Conservation (phyloP, 805 yeast species). For the Suhomyces faveliae region DNA sequence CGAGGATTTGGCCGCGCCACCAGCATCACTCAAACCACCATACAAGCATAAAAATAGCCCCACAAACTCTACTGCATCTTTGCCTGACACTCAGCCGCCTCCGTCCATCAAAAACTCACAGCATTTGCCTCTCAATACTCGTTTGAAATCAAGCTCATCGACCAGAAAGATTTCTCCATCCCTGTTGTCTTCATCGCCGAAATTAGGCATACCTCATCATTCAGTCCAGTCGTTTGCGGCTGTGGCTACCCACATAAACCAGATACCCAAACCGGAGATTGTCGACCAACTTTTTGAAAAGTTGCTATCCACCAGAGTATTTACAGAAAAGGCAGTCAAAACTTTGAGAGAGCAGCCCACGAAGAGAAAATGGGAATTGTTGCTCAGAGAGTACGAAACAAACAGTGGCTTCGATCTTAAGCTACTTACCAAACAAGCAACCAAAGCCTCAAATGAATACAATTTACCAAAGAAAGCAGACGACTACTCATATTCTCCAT, state of each 20-base stretch:
- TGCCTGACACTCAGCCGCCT: constrained; percentile 3
- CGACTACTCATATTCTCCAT: background rate
- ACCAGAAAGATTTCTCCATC: constrained; percentile 7
- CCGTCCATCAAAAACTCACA: constrained; percentile 1
- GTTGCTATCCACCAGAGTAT: constrained; percentile 36
- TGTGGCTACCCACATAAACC: constrained; percentile 30
- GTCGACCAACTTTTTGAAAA: constrained; percentile 42
- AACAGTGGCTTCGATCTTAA: constrained; percentile 37
- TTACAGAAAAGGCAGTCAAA: constrained; percentile 34
- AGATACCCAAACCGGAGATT: constrained; percentile 34
- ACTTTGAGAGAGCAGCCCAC: constrained; percentile 32
- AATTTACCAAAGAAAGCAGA: background rate
- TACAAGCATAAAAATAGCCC: background rate
- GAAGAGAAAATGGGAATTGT: constrained; percentile 43
- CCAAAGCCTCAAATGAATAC: background rate
- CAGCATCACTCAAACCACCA: constrained; percentile 14
- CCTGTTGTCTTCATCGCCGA: background rate
- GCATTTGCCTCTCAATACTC: constrained; percentile 4
- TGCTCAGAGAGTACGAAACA: constrained; percentile 40
- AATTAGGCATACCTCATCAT: constrained; percentile 9
- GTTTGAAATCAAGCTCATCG: constrained; percentile 3
- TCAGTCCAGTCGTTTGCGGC: constrained; percentile 34
- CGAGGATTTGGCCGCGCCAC: constrained; percentile 27
- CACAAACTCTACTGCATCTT: background rate
- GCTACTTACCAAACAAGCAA: constrained; percentile 16